Base-by-base conservation (phyloP, 768 basidiomycete genomes). In the Coprinellus micaceus region DNA sequence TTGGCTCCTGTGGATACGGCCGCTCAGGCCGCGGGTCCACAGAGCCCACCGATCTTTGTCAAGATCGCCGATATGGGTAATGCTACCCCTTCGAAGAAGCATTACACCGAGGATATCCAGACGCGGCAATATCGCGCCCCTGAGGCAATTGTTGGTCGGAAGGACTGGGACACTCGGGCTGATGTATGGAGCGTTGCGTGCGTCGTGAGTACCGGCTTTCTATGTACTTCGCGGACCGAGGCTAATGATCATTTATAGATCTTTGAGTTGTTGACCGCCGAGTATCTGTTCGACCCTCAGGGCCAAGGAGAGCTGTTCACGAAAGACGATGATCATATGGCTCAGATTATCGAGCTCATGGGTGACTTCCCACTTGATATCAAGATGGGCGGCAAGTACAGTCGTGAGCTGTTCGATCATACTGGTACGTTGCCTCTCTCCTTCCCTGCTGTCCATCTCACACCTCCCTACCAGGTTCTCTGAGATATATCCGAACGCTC, bases 21-120 rank as follows among this genome's bases (percentile, higher is more conserved):
- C 37, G 53, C 39, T 33, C n/a, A 43, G 30, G 49, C 49, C 53
- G 17, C 33, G 22, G 50, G 56, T 28, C 53, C 33, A 24, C 58
- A 45, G 40, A 47, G 57, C 19, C 79, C 77, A 17, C 81, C 82
- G 2, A 85, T 97, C 61, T 85, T 82, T 19, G 82, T 97, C 66
- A 96, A 97, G 78, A 94, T 97, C 59, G 94, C 94, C 28, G 94
- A 97, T 74, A 75, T 97, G 43, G 94, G 94, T 24, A 97, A 97
- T 67, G 94, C 94, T 24, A 94, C 94, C 33, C 94, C 92, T 15
- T 86, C 90, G n/a, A 86, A 76, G 61, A 85, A 86, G 64, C 93
- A 96, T 68, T 97, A 84, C 68, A 96, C 94, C 9, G 94, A 95
- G 65, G 94, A 94, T 67, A 96, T 95, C 61, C 94, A 96, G 73